Conservation (phyloP, 2,329 filamentous ascomycete species). For the Fusarium verticillioides region DNA sequence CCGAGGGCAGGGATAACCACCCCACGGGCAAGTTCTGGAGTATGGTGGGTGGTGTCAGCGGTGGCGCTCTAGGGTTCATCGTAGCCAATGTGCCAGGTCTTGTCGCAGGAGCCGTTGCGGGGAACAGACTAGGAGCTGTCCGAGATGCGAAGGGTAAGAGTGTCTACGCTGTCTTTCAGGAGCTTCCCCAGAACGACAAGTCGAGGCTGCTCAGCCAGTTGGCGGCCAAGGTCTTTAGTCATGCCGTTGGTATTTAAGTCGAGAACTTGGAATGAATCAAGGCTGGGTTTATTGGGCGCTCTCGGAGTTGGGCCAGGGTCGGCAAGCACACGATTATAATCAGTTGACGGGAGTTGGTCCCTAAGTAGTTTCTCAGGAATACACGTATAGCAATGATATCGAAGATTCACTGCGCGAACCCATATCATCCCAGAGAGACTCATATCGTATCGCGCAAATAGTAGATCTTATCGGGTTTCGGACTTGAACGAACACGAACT, state of each 20-base stretch:
- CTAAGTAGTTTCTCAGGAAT: conserved; percentile 1
- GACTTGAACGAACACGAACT: not conserved
- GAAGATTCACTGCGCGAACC: not conserved
- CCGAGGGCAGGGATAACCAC: conserved; percentile 70
- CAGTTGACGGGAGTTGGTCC: not conserved
- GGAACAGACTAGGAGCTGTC: conserved; percentile 90
- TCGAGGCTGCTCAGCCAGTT: conserved; percentile 84
- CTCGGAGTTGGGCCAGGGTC: conserved; percentile 22
- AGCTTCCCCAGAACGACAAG: conserved; percentile 85
- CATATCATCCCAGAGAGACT: not conserved
- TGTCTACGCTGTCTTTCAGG: conserved; percentile 90
- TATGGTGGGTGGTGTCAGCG: conserved; percentile 84
- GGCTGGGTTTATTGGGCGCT: conserved; percentile 22
- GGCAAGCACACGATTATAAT: conserved; percentile 1
- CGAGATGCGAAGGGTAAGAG: conserved; percentile 93
- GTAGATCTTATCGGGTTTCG: not conserved
- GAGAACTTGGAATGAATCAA: not conserved
- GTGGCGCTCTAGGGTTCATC: conserved; percentile 93
- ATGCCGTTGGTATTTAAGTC: conserved; percentile 70
- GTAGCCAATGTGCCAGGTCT: conserved; percentile 91
- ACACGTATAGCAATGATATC: not conserved
- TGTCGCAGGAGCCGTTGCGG: conserved; percentile 89
- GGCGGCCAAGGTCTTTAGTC: conserved; percentile 86
- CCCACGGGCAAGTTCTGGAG: conserved; percentile 85
- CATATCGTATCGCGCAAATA: not conserved